A percentile compares a stretch with the other conserved stretches of the same genome.
Evolutionary conservation across 202 grass and related monocot genomes (phyloP).

Genomic region (Sporobolus alterniflorus): DNA sequence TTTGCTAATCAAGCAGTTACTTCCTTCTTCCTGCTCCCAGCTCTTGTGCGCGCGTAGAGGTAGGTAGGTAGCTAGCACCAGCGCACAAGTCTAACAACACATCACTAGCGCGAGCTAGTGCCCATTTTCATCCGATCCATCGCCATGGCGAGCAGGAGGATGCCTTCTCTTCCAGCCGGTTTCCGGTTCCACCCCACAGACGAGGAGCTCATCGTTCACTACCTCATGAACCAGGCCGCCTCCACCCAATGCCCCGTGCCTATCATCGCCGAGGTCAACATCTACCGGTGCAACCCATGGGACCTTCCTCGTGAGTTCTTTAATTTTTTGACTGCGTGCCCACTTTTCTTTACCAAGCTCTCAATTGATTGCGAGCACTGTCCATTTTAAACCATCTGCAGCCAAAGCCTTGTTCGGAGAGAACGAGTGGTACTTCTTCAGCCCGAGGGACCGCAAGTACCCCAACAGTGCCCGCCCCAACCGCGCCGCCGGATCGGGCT

Average conservation of each 20-base stretch:
- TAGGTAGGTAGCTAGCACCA: neutral
- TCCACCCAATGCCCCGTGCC: slow-evolving; percentile 44
- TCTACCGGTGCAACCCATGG: slow-evolving; percentile 87
- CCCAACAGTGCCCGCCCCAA: slow-evolving; percentile 75
- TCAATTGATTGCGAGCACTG: neutral
- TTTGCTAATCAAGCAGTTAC: neutral
- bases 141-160: slow-evolving; percentile 43
- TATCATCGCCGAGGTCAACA: slow-evolving; percentile 83
- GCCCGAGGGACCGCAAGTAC: slow-evolving; percentile 79
- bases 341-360: neutral
- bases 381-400: neutral
- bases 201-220: slow-evolving; percentile 80
- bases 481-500: slow-evolving; percentile 58
- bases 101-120: neutral
- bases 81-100: neutral
- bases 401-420: slow-evolving; percentile 64
- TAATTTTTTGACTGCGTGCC: too few relatives aligned
- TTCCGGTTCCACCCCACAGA: slow-evolving; percentile 90
- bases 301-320: slow-evolving; percentile 65
- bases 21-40: neutral
- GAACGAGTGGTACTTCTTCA: slow-evolving; percentile 91
- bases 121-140: too few relatives aligned
- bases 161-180: slow-evolving; percentile 63
- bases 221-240: slow-evolving; percentile 61
- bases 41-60: neutral